Percentiles rank a stretch among this genome's conserved stretches.
Conservation (phyloP, 2,329 filamentous ascomycete species). For the Colletotrichum falcatum region DNA sequence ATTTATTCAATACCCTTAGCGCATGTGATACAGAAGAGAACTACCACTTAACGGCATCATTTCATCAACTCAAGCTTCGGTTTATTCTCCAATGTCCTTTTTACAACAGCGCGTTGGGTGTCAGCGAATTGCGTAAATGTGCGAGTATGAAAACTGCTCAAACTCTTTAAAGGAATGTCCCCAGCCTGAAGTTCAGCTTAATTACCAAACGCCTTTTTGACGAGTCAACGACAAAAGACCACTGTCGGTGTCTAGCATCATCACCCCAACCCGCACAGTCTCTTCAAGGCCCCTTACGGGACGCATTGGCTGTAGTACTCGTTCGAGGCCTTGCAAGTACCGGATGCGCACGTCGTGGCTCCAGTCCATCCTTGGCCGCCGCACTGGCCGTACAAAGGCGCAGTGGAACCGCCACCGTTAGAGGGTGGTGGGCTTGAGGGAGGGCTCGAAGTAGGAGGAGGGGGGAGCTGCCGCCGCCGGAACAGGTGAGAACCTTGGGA, state of each 20-base stretch:
- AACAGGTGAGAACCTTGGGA: slow-evolving; percentile 41
- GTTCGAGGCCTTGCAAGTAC: slow-evolving; percentile 46
- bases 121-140: neutral
- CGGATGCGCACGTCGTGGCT: slow-evolving; percentile 45
- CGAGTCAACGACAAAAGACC: neutral
- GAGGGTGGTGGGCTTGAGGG: slow-evolving; percentile 27
- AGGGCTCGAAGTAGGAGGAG: slow-evolving; percentile 9
- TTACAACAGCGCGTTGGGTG: neutral
- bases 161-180: neutral
- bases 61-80: neutral
- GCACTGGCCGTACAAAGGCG: slow-evolving; percentile 45
- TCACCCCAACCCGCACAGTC: too few relatives aligned
- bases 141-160: neutral
- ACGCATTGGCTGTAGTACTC: slow-evolving; percentile 49
- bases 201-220: neutral
- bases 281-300: neutral
- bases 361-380: slow-evolving; percentile 46
- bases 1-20: neutral
- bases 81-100: neutral
- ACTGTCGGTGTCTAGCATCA: neutral
- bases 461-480: slow-evolving; percentile 20
- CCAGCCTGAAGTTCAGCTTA: neutral
- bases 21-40: neutral
- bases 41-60: fast-evolving
- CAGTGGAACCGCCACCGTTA: slow-evolving; percentile 28